Evolutionary conservation across 2,329 filamentous ascomycete species (phyloP).

Genomic region (Penicillium sp.): DNA sequence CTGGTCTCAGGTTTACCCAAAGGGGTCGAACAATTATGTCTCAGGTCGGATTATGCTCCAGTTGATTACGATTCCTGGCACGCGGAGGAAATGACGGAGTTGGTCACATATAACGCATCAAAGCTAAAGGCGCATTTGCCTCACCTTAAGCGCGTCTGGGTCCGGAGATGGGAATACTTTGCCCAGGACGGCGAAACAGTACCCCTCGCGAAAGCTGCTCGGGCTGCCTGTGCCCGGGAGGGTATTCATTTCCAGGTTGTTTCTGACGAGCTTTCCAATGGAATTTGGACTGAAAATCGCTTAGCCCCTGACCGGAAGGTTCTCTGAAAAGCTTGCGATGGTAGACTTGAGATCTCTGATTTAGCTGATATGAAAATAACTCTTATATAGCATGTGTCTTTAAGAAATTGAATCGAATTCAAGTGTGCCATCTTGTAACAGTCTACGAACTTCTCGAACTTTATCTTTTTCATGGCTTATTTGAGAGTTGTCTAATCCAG

Average conservation of each 20-base stretch:
- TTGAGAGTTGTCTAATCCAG: background rate
- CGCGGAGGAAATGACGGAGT: background rate
- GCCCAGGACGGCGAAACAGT: background rate
- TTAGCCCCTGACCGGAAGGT: slow-evolving; percentile 1
- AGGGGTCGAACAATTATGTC: slow-evolving; percentile 8
- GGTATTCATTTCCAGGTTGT: slow-evolving; percentile 9
- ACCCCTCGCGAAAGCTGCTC: background rate
- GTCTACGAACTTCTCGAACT: background rate
- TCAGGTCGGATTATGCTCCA: slow-evolving; percentile 8
- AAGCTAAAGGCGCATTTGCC: slow-evolving; percentile 4
- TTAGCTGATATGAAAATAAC: background rate
- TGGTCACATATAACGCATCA: slow-evolving; percentile 8
- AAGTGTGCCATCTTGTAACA: background rate
- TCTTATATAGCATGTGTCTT: background rate
- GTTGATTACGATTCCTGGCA: slow-evolving; percentile 2
- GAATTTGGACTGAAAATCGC: slow-evolving; percentile 9
- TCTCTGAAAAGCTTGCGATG: background rate
- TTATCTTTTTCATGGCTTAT: background rate
- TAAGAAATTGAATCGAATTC: background rate
- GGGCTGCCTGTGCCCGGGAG: slow-evolving; percentile 8
- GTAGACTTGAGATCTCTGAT: background rate
- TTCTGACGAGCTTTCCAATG: slow-evolving; percentile 8
- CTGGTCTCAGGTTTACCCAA: slow-evolving; percentile 4
- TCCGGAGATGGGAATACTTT: slow-evolving; percentile 1
- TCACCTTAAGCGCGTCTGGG: slow-evolving; percentile 1